Base-by-base conservation (phyloP, 768 basidiomycete species). In the Serendipita vermifera region DNA sequence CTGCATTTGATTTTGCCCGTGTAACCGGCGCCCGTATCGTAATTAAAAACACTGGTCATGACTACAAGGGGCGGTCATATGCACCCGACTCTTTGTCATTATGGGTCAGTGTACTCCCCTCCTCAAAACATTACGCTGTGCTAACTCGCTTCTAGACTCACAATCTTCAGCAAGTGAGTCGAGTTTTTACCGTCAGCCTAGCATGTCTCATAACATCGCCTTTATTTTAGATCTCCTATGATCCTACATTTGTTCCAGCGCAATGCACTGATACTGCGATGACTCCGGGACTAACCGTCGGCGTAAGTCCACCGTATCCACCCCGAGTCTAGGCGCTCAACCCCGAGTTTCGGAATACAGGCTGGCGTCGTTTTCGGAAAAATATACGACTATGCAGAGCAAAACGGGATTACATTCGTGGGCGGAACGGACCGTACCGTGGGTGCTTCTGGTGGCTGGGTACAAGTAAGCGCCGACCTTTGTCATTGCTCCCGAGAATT, bases 21-120 rank as follows among this genome's bases (percentile, higher is more conserved):
- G 59, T 60, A 38, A 69, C 71, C 5, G 60, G 63, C 3, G 64
- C 75, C n/a, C 71, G 74, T 7, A 61, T 79, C 13, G 72, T 72
- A 13, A 68, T 79, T 22, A 76, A 77, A 61, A 79, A 78, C 58
- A 76, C 77, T 15, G 77, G 77, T 1, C 68, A 69, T 36, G 68
- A 69, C 57, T 69, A 69, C 61, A 65, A 65, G 51, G 68, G 68
- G n/a, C 60, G 67, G 2, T 65, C 63, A 3, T 64, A 61, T 27
- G 64, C 62, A 5, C 59, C 61, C 24, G 58, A 60, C 39, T 62
- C 68, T 2, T 55, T 68, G 14, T 56, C 60, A 20, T 55, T 68
- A 27, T 68, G 66, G 66, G 65, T 65, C 27, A 55, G 62, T 57
- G 6, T 13, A 22, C 56, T 15, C 29, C 39, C 29, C n/a, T 48